These are phyloP conservation scores for Rhynchospora tenuis DNA, from an alignment of 176 grass and related monocot species.

Conservation along the genomic window DNA sequence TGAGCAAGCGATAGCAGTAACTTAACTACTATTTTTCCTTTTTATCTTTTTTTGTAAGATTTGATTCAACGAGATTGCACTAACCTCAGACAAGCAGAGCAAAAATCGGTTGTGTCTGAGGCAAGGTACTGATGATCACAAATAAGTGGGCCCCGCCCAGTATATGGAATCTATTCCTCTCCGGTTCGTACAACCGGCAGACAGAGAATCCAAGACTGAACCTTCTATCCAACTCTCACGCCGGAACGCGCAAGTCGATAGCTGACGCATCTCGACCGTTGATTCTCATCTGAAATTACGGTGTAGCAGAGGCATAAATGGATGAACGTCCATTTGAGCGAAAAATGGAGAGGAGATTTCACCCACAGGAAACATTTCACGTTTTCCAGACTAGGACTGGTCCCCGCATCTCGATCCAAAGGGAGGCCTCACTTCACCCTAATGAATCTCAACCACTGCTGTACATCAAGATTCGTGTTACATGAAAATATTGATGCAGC, in stretches of 20 bases:
- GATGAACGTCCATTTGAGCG: neutral
- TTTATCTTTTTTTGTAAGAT: neutral
- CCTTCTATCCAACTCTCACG: neutral
- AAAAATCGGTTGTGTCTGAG: conserved; percentile 21
- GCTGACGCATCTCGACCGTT: neutral
- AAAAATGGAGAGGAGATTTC: neutral
- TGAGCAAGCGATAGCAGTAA: too few relatives aligned
- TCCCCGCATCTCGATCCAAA: neutral
- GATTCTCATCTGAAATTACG: neutral
- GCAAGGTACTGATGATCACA: conserved; percentile 20
- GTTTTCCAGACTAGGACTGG: conserved; percentile 16
- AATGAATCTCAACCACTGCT: neutral
- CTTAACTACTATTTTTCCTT: neutral
- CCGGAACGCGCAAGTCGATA: neutral
- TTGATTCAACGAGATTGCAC: neutral
- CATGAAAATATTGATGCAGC: neutral
- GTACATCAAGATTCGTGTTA: neutral
- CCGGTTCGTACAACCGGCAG: conserved; percentile 11
- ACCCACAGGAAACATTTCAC: conserved; percentile 14
- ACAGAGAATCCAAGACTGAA: neutral
- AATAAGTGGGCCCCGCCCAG: neutral
- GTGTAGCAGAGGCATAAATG: neutral
- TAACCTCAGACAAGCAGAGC: neutral
- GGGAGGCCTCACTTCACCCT: neutral
- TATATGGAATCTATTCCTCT: conserved; percentile 26